phyloP scores from a whole-genome alignment of 257 asterid species.

The Anisodus tanguticus region DNA sequence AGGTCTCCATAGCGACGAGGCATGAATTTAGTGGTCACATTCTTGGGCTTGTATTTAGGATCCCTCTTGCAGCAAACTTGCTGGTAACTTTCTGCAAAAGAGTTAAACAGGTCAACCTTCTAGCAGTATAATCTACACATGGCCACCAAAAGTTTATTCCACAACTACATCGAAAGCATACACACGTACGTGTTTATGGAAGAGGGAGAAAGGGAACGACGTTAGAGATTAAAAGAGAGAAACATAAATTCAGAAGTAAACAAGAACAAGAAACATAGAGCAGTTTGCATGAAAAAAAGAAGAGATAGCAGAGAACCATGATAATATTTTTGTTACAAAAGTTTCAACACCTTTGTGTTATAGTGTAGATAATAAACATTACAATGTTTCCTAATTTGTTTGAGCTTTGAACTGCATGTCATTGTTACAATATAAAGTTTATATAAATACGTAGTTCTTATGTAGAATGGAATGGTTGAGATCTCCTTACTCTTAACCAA shows the following conservation, averaged over 20 bases:
- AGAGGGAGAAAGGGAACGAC: neutral
- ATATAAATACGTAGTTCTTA: neutral
- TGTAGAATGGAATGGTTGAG: neutral
- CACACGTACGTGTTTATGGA: neutral
- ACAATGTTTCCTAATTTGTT: neutral
- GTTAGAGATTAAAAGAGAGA: neutral
- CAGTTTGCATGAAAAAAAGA: neutral
- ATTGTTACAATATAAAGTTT: neutral
- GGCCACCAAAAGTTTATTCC: neutral
- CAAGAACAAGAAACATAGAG: neutral
- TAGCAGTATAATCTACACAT: neutral
- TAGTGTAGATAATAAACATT: neutral
- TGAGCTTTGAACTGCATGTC: neutral
- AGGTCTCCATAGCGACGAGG: slow-evolving; percentile 71
- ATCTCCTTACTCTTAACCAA: neutral
- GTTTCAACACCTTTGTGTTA: neutral
- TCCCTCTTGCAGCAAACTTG: slow-evolving; percentile 75
- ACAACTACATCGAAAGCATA: neutral
- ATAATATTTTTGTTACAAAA: neutral
- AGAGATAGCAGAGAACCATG: neutral
- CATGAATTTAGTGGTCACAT: slow-evolving; percentile 48
- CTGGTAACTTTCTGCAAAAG: slow-evolving; percentile 60
- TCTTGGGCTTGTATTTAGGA: slow-evolving; percentile 67
- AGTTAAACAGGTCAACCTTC: neutral
- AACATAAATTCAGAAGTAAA: neutral